Conservation (phyloP, 2,329 filamentous ascomycete genomes). For the Ophiocordyceps camponoti-saundersi region DNA sequence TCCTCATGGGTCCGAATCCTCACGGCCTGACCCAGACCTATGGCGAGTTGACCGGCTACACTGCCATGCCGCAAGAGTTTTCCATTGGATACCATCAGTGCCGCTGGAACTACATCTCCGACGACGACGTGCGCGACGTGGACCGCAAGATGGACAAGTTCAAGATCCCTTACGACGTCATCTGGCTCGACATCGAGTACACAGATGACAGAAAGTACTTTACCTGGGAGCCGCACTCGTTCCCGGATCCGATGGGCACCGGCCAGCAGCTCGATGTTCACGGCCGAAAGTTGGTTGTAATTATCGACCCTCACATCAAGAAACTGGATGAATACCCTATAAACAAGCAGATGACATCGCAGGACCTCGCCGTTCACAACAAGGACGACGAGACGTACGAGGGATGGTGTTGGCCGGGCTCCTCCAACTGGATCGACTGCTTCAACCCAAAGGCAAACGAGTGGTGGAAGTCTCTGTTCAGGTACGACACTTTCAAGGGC, state of each 20-base stretch:
- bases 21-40: constrained; percentile 69
- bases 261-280: constrained; percentile 71
- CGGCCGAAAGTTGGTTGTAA: constrained; percentile 77
- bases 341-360: constrained; percentile 64
- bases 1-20: constrained; percentile 81
- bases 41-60: constrained; percentile 79
- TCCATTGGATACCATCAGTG: constrained; percentile 92
- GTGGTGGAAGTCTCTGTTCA: constrained; percentile 86
- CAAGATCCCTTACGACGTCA: constrained; percentile 93
- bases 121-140: constrained; percentile 92
- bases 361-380: constrained; percentile 71
- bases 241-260: constrained; percentile 75
- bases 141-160: constrained; percentile 91
- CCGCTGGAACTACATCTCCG: constrained; percentile 96
- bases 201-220: constrained; percentile 97
- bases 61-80: constrained; percentile 82
- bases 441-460: constrained; percentile 84
- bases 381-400: constrained; percentile 84
- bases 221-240: constrained; percentile 84
- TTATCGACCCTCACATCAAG: constrained; percentile 97
- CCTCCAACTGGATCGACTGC: constrained; percentile 88
- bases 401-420: constrained; percentile 97
- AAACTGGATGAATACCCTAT: constrained; percentile 66
- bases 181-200: constrained; percentile 98
- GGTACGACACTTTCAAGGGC: constrained; percentile 75